Evolutionary conservation across 495 filamentous ascomycete genomes (phyloP).

Genomic region (Chaetomium cochliodes): DNA sequence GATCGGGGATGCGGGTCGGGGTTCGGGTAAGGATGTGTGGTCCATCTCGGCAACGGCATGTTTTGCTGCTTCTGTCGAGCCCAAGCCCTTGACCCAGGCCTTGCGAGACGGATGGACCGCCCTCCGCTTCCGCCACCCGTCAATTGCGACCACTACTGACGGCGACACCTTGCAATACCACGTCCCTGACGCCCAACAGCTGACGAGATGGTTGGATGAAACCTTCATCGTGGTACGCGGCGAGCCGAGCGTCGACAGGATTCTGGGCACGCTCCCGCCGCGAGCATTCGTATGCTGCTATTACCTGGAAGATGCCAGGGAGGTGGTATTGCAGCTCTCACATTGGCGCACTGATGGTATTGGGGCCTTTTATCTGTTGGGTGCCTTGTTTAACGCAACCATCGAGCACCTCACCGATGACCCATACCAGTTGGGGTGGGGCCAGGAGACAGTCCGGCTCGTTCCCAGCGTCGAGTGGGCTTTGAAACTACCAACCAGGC

Average conservation of each 20-base stretch:
- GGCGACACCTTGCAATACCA: not conserved
- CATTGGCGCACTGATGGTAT: slow-evolving; percentile 1
- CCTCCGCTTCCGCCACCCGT: not conserved
- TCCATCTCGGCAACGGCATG: slow-evolving; percentile 5
- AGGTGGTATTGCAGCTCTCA: not conserved
- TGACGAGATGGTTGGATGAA: not conserved
- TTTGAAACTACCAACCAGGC: not conserved
- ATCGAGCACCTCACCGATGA: slow-evolving; percentile 1
- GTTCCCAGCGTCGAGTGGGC: not conserved
- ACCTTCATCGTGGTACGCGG: slow-evolving; percentile 2
- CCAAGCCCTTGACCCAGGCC: slow-evolving; percentile 2
- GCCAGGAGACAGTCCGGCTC: not conserved
- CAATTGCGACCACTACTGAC: not conserved
- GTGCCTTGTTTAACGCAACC: slow-evolving; percentile 3
- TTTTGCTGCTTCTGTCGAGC: not conserved
- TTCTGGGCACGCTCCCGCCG: not conserved
- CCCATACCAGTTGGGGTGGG: not conserved
- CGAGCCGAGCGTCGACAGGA: not conserved
- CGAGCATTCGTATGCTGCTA: not conserved
- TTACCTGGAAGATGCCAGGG: not conserved
- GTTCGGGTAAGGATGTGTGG: slow-evolving; percentile 2
- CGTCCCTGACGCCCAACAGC: not conserved
- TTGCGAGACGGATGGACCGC: not conserved
- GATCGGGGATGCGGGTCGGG: slow-evolving; percentile 2
- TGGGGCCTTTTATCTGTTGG: not conserved